Evolutionary conservation across 2,329 filamentous ascomycete genomes (phyloP).

Genomic region (Hymenoscyphus infarciens): DNA sequence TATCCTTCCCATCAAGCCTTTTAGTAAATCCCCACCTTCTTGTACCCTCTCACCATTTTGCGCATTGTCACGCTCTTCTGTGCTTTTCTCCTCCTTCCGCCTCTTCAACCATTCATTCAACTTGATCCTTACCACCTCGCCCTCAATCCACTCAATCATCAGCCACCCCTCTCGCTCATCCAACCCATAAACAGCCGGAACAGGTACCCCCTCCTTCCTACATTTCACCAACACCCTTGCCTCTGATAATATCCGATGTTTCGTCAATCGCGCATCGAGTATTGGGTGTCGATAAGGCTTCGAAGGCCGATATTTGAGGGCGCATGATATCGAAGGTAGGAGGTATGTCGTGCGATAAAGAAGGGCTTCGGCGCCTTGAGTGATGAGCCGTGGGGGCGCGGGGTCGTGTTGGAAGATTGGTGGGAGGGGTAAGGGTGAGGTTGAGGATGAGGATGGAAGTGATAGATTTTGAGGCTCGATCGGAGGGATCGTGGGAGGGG

Average conservation of each 20-base stretch:
- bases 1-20: conserved; percentile 64
- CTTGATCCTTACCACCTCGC: conserved; percentile 63
- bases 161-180: conserved; percentile 66
- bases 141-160: conserved; percentile 81
- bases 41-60: conserved; percentile 18
- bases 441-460: conserved; percentile 9
- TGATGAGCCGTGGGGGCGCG: conserved; percentile 64
- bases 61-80: not conserved
- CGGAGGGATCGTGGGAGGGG: not conserved
- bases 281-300: conserved; percentile 90
- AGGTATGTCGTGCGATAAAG: conserved; percentile 87
- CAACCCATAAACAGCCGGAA: conserved; percentile 75
- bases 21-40: conserved; percentile 48
- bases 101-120: conserved; percentile 65
- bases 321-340: conserved; percentile 60
- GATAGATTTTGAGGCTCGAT: conserved; percentile 5
- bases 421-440: conserved; percentile 22
- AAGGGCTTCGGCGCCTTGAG: conserved; percentile 93
- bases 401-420: conserved; percentile 44
- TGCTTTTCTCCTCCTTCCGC: conserved; percentile 25
- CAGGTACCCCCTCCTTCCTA: conserved; percentile 71
- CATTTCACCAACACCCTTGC: conserved; percentile 80
- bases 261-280: conserved; percentile 83
- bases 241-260: conserved; percentile 83
- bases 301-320: conserved; percentile 85